Evolutionary conservation across 2,329 filamentous ascomycete species (phyloP).

Genomic region (Monosporascus sp.): DNA sequence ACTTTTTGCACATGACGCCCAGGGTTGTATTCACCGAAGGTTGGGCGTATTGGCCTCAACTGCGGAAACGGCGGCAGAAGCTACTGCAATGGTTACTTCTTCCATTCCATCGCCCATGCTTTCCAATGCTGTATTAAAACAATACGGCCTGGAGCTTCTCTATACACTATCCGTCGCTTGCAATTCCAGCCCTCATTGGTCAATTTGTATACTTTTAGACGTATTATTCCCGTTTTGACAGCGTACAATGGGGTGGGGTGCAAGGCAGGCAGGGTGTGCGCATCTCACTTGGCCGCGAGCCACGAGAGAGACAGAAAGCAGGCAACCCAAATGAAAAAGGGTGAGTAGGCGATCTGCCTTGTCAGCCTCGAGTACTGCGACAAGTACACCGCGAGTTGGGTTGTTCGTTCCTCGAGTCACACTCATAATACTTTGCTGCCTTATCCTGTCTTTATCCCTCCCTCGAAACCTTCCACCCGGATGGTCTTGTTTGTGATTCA

Average conservation of each 20-base stretch:
- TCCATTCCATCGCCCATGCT: not conserved
- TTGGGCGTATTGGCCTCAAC: not conserved
- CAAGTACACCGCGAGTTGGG: not conserved
- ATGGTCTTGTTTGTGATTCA: too few relatives aligned
- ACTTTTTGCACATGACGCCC: not conserved
- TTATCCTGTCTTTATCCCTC: too few relatives aligned
- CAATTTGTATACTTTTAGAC: too few relatives aligned
- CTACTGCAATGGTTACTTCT: not conserved
- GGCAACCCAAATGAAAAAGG: not conserved
- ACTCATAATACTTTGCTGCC: not conserved
- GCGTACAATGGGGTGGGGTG: not conserved
- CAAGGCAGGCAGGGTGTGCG: not conserved
- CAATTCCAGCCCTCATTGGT: too few relatives aligned
- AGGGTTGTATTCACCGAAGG: not conserved
- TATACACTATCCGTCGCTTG: too few relatives aligned
- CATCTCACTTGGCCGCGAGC: not conserved
- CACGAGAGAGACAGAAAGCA: not conserved
- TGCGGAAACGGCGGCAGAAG: not conserved
- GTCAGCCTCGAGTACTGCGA: constrained; percentile 19
- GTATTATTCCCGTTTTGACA: too few relatives aligned
- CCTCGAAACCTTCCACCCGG: too few relatives aligned
- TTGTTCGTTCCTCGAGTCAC: not conserved
- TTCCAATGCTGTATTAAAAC: not conserved
- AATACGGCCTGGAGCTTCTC: too few relatives aligned
- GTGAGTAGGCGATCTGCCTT: not conserved